Evolutionary conservation across 1,284 basidiomycete genomes (phyloP), one percentile per base, ranked within the genome.

Genomic region (Papiliotrema nemorosa): DNA sequence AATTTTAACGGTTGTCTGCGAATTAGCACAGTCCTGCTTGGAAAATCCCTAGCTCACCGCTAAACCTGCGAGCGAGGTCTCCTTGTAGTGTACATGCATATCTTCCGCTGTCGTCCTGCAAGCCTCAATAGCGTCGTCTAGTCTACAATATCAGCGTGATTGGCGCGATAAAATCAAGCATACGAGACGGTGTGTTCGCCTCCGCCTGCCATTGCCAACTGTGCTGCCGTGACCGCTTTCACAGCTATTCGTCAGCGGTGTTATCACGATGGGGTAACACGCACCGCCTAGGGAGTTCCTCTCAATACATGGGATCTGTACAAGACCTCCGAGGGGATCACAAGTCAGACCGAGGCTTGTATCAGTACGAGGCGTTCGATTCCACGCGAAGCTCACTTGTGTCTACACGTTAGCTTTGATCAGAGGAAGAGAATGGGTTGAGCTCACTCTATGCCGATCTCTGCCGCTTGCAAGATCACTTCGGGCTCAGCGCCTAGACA

Each of bases 81-180:
- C 91, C 71, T 93, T 93, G 71, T 93, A 77, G 57, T 74, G 71
- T 10, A 60, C 63, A 54, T 76, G 75, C 78, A 79, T 79, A 47
- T 78, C 78, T 25, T 73, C 58, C 1, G 93, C 93, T 0, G 93
- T 97, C 35, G 94, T 75, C 33, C 90, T 80, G 88, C 96, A 96
- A 2, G 93, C 94, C 67, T 91, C 88, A 50, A 97, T 97, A 0
- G 93, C 93, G 71, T 97, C 91, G 67, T 97, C 93, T 22, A 97
- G 78, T 0, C 86, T 88, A 26, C n/a, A 16, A 29, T n/a, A 31
- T 26, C 27, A 39, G 44, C 7, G 26, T 16, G n/a, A 40, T 13
- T 29, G 36, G 6, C 45, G 9, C 13, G 5, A 47, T 7, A 14
- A 5, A 4, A 29, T 14, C 5, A 33, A 18, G 50, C 49, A 39